These are phyloP conservation scores for Emydomyces testavorans DNA, from an alignment of 2,329 filamentous ascomycete species.

Conservation along the genomic window DNA sequence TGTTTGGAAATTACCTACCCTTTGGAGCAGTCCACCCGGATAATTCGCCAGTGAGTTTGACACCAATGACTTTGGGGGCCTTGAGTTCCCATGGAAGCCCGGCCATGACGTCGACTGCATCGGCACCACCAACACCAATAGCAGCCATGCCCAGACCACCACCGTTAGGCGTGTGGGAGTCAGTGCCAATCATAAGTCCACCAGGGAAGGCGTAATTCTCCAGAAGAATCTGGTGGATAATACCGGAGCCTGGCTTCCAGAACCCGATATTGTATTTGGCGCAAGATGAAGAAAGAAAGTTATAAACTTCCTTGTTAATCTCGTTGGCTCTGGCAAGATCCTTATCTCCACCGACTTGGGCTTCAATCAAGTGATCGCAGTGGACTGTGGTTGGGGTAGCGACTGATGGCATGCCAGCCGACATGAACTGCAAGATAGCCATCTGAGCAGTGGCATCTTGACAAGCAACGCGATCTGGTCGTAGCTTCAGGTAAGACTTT, in stretches of 20 bases:
- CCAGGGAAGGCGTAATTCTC: slow-evolving; percentile 99
- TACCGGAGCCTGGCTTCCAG: slow-evolving; percentile 97
- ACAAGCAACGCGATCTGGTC: slow-evolving; percentile 94
- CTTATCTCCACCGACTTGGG: slow-evolving; percentile 82
- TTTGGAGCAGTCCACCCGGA: slow-evolving; percentile 90
- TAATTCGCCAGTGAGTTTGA: slow-evolving; percentile 81
- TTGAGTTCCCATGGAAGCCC: slow-evolving; percentile 96
- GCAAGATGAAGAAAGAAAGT: slow-evolving; percentile 86
- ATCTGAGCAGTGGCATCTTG: slow-evolving; percentile 99
- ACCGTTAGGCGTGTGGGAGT: slow-evolving; percentile 94
- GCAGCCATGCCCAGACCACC: slow-evolving; percentile 91
- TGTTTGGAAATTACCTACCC: slow-evolving; percentile 44
- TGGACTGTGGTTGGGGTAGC: slow-evolving; percentile 93
- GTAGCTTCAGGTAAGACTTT: slow-evolving; percentile 88
- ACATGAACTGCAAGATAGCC: slow-evolving; percentile 99
- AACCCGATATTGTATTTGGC: slow-evolving; percentile 99
- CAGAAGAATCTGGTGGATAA: slow-evolving; percentile 96
- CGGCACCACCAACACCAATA: slow-evolving; percentile 95
- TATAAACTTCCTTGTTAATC: slow-evolving; percentile 99
- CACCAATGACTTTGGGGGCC: slow-evolving; percentile 92
- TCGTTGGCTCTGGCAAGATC: slow-evolving; percentile 81
- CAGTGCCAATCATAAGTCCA: slow-evolving; percentile 93
- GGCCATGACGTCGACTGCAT: slow-evolving; percentile 97
- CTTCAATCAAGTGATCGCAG: slow-evolving; percentile 99
- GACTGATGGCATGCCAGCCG: slow-evolving; percentile 87